phyloP scores from a whole-genome alignment of 2,329 filamentous ascomycete species.

The Delphinella strobiligena region DNA sequence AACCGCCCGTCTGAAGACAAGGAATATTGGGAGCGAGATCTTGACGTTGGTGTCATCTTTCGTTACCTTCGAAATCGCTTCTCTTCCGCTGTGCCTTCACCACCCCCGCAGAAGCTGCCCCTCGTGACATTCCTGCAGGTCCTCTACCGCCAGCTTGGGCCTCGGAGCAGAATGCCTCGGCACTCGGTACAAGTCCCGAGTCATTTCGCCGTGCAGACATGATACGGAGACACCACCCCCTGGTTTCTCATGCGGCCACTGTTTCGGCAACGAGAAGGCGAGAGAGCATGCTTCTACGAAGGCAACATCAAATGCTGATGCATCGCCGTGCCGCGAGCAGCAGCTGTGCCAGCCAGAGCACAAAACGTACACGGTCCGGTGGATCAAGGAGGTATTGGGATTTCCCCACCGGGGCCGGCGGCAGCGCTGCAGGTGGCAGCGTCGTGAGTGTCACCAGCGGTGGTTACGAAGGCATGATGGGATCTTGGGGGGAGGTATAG shows the following conservation, averaged over 20 bases:
- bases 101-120: slow-evolving; percentile 8
- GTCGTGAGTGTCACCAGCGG: slow-evolving; percentile 35
- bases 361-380: slow-evolving; percentile 53
- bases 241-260: slow-evolving; percentile 50
- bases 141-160: slow-evolving; percentile 23
- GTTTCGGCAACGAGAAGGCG: slow-evolving; percentile 9
- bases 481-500: slow-evolving; percentile 74
- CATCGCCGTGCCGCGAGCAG: slow-evolving; percentile 29
- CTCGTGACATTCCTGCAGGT: slow-evolving; percentile 15
- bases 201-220: slow-evolving; percentile 66
- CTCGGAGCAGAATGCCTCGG: slow-evolving; percentile 20
- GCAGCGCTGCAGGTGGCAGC: slow-evolving; percentile 44
- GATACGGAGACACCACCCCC: slow-evolving; percentile 78
- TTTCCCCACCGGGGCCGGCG: slow-evolving; percentile 60
- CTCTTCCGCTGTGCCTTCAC: slow-evolving; percentile 33
- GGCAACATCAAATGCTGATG: slow-evolving; percentile 24
- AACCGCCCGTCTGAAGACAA: slow-evolving; percentile 32
- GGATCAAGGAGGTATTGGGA: slow-evolving; percentile 89
- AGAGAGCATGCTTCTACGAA: slow-evolving; percentile 7
- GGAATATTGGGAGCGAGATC: slow-evolving; percentile 86
- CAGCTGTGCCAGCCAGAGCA: slow-evolving; percentile 82
- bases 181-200: slow-evolving; percentile 39
- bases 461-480: slow-evolving; percentile 50
- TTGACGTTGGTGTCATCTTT: slow-evolving; percentile 87
- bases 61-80: slow-evolving; percentile 72